phyloP scores from a whole-genome alignment of 306 rosid genomes.

The Medicago arabica region DNA sequence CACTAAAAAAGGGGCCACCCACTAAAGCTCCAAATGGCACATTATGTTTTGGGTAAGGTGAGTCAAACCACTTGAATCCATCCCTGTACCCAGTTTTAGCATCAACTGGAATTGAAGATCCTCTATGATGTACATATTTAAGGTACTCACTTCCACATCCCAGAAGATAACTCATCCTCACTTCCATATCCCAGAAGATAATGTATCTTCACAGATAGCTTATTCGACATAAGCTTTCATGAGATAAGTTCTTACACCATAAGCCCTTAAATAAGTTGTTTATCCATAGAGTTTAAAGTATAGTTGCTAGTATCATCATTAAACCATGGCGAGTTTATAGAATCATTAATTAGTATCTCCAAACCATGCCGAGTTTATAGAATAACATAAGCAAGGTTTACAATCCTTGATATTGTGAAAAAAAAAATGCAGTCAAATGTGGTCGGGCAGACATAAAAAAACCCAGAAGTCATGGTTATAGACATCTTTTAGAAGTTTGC shows the following conservation, averaged over 20 bases:
- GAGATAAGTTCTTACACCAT: too few species aligned
- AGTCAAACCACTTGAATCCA: slow-evolving; percentile 67
- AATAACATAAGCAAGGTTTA: neutral
- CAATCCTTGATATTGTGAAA: neutral
- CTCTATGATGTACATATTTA: slow-evolving; percentile 67
- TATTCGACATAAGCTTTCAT: too few species aligned
- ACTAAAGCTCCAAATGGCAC: slow-evolving; percentile 73
- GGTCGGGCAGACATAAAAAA: neutral
- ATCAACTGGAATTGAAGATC: slow-evolving; percentile 69
- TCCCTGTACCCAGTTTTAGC: slow-evolving; percentile 60
- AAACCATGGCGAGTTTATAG: too few species aligned
- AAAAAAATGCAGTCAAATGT: neutral
- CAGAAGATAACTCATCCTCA: slow-evolving; percentile 61
- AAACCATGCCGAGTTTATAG: neutral
- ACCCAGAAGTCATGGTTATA: neutral
- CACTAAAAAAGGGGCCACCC: slow-evolving; percentile 70
- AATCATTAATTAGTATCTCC: neutral
- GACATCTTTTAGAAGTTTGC: neutral
- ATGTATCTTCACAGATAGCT: slow-evolving; percentile 28
- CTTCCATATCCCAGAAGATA: slow-evolving; percentile 66
- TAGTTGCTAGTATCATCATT: too few species aligned
- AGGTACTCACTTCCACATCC: slow-evolving; percentile 66
- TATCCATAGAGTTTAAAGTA: too few species aligned
- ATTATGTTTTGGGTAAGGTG: slow-evolving; percentile 57
- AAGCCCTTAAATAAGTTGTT: too few species aligned